Conservation (phyloP, 2,329 filamentous ascomycete species). For the Metarhizium album region DNA sequence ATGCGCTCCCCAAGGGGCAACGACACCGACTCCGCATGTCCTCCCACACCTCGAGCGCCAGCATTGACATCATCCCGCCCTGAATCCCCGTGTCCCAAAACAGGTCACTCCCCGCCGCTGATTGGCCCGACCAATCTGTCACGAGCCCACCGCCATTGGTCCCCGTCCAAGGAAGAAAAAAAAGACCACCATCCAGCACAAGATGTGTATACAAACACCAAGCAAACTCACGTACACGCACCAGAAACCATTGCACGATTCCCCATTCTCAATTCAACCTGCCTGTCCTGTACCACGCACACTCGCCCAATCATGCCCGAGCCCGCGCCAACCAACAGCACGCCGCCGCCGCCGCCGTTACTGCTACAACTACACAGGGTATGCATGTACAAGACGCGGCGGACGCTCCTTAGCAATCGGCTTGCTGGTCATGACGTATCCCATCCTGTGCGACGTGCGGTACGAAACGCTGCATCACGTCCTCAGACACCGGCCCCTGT, state of each 20-base stretch:
- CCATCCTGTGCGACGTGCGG: slow-evolving; percentile 77
- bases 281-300: no score
- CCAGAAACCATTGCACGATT: no score
- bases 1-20: no score
- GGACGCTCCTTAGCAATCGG: slow-evolving; percentile 61
- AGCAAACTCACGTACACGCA: not conserved
- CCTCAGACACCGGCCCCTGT: slow-evolving; percentile 50
- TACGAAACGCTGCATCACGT: slow-evolving; percentile 64
- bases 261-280: no score
- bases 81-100: no score
- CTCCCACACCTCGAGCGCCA: no score
- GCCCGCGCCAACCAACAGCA: not conserved
- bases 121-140: slow-evolving; percentile 3
- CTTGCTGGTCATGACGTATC: slow-evolving; percentile 87
- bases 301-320: not conserved
- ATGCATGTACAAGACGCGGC: not conserved
- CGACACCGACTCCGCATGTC: no score
- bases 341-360: no score
- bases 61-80: no score
- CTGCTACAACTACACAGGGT: no score
- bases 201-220: not conserved
- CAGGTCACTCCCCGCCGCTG: not conserved
- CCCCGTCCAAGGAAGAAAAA: not conserved
- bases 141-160: slow-evolving; percentile 2
- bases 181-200: not conserved